Percentiles rank a stretch among this genome's conserved stretches.
Evolutionary conservation across 805 yeast genomes (phyloP).

Genomic region (Nakazawaea populi): DNA sequence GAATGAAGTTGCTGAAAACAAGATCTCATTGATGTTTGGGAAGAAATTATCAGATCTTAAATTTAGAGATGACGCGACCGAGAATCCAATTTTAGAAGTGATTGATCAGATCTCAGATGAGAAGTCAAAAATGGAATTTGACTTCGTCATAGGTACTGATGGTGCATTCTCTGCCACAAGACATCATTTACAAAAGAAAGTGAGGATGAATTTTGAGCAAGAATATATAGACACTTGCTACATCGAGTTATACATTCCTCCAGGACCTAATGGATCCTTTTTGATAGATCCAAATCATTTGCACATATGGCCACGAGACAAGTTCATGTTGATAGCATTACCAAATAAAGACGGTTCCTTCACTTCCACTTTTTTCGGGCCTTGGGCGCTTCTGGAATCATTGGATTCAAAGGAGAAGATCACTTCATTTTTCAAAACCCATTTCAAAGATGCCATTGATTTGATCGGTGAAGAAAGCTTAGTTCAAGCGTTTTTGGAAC

Average conservation of each 20-base stretch:
- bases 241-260: slow-evolving; percentile 72
- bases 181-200: slow-evolving; percentile 55
- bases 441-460: slow-evolving; percentile 71
- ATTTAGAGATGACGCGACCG: slow-evolving; percentile 17
- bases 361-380: slow-evolving; percentile 85
- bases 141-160: slow-evolving; percentile 76
- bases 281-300: slow-evolving; percentile 66
- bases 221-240: slow-evolving; percentile 82
- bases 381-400: slow-evolving; percentile 60
- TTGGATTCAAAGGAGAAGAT: slow-evolving; percentile 35
- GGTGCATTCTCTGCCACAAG: slow-evolving; percentile 79
- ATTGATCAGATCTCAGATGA: background rate
- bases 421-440: slow-evolving; percentile 42
- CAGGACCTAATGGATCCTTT: slow-evolving; percentile 38
- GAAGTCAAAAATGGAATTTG: slow-evolving; percentile 27
- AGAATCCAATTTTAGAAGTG: slow-evolving; percentile 10
- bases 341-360: slow-evolving; percentile 84
- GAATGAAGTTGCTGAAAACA: slow-evolving; percentile 16
- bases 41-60: slow-evolving; percentile 47
- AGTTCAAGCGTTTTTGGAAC: slow-evolving; percentile 39
- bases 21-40: slow-evolving; percentile 43
- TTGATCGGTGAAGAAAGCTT: slow-evolving; percentile 59
- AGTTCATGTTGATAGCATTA: slow-evolving; percentile 84
- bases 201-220: slow-evolving; percentile 67
- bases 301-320: slow-evolving; percentile 89